Evolutionary conservation across 2,329 filamentous ascomycete genomes (phyloP).

Genomic region (Fusarium pseudoanthophilum): DNA sequence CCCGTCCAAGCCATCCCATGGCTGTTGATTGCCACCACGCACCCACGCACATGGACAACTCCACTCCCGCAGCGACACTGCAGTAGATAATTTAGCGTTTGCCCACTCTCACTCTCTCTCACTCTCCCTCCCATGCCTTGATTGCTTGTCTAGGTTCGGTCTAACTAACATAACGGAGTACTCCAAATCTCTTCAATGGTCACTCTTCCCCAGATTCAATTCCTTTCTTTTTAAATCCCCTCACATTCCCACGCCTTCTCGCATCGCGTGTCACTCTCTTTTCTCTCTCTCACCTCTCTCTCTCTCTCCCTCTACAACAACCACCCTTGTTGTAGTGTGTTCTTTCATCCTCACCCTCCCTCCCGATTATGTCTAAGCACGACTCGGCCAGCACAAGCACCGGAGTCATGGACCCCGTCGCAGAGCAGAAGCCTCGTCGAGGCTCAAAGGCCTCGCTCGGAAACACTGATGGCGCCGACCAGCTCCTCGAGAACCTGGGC

Average conservation of each 20-base stretch:
- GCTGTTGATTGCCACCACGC: conserved; percentile 24
- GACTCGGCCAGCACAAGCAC: conserved; percentile 36
- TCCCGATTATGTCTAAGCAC: conserved; percentile 32
- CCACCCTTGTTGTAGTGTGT: neutral
- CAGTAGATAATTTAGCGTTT: conserved; percentile 13
- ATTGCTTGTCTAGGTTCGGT: neutral
- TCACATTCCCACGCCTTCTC: neutral
- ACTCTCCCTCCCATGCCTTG: neutral
- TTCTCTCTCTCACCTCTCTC: neutral
- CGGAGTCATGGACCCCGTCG: conserved; percentile 33
- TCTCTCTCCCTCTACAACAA: neutral
- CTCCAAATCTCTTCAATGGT: conserved; percentile 29
- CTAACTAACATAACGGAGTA: neutral
- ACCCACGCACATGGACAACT: neutral
- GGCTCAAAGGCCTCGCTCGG: conserved; percentile 39
- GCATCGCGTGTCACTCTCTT: neutral
- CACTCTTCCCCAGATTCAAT: conserved; percentile 26
- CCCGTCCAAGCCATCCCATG: neutral
- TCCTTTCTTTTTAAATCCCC: conserved; percentile 25
- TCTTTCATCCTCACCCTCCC: neutral
- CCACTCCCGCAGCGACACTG: conserved; percentile 5
- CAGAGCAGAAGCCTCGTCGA: conserved; percentile 44
- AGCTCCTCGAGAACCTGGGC: conserved; percentile 6
- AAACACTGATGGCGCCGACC: conserved; percentile 55
- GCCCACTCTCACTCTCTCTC: neutral